phyloP scores from a whole-genome alignment of 768 basidiomycete genomes.

The Auriscalpium microsporum region DNA sequence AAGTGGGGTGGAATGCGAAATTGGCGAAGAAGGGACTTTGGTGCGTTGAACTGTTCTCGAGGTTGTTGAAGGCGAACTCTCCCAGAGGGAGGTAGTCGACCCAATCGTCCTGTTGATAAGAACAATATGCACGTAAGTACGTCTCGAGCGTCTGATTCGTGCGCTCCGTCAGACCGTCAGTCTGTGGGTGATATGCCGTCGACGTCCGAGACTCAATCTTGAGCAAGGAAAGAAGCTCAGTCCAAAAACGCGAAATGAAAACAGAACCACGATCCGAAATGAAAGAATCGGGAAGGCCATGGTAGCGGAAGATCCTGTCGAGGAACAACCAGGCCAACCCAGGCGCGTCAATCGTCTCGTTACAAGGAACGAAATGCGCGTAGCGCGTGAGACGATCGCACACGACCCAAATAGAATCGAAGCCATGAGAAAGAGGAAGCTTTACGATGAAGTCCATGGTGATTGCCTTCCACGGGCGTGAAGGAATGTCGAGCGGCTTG shows the following conservation, averaged over 20 bases:
- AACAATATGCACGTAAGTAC: too few relatives aligned
- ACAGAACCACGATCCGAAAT: slow-evolving; percentile 13
- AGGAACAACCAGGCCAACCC: slow-evolving; percentile 11
- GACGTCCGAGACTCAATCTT: slow-evolving; percentile 10
- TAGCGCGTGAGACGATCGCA: slow-evolving; percentile 1
- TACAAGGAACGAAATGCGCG: slow-evolving; percentile 9
- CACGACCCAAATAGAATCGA: slow-evolving; percentile 14
- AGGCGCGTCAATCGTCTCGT: slow-evolving; percentile 7
- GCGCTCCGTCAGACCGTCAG: too few relatives aligned
- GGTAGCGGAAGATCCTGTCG: slow-evolving; percentile 8
- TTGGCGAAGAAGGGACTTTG: slow-evolving; percentile 3
- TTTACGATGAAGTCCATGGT: slow-evolving; percentile 18
- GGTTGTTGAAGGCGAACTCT: slow-evolving; percentile 35
- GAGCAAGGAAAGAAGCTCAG: background rate
- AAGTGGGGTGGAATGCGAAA: slow-evolving; percentile 10
- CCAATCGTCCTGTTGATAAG: too few relatives aligned
- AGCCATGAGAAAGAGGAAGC: slow-evolving; percentile 15
- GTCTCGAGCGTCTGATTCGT: too few relatives aligned
- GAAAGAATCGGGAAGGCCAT: slow-evolving; percentile 13
- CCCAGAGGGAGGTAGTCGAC: too few relatives aligned
- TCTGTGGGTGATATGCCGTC: too few relatives aligned
- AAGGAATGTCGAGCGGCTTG: slow-evolving; percentile 24
- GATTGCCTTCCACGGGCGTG: slow-evolving; percentile 13
- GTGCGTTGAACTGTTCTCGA: slow-evolving; percentile 23
- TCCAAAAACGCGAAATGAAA: slow-evolving; percentile 7